Evolutionary conservation across 176 grass and related monocot genomes (phyloP).

Genomic region (Musa troglodytarum): DNA sequence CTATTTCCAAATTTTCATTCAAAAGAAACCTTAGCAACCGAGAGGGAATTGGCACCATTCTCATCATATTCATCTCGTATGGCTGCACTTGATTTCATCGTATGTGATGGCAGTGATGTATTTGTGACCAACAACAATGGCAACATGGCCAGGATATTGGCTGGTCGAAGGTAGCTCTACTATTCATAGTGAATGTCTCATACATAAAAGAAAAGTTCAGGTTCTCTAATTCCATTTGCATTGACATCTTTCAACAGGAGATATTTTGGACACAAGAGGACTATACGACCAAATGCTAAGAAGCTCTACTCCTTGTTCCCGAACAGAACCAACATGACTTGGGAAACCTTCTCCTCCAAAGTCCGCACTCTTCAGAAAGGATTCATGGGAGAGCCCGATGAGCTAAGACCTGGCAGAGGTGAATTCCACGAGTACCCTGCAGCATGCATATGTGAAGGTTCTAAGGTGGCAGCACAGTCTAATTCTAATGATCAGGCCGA

Average conservation of each 20-base stretch:
- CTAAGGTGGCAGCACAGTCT: not conserved
- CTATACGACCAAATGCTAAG: conserved; percentile 72
- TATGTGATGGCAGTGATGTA: conserved; percentile 70
- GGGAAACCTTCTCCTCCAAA: conserved; percentile 58
- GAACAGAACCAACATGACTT: conserved; percentile 58
- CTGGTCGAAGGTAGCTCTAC: conserved; percentile 44
- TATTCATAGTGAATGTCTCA: too few species aligned
- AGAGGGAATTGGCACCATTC: conserved; percentile 51
- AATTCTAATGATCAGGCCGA: not conserved
- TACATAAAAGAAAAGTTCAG: not conserved
- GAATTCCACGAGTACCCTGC: conserved; percentile 80
- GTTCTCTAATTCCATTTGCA: not conserved
- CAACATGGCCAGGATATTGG: conserved; percentile 82
- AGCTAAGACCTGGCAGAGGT: conserved; percentile 53
- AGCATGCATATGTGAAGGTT: conserved; percentile 59
- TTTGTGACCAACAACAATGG: conserved; percentile 82
- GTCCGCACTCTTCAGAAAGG: conserved; percentile 51
- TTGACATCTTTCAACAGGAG: conserved; percentile 32
- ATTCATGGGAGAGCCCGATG: conserved; percentile 72
- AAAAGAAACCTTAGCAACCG: conserved; percentile 71
- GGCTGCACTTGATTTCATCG: conserved; percentile 76
- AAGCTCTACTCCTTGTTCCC: conserved; percentile 59
- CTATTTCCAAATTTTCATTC: conserved; percentile 68
- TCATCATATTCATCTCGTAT: conserved; percentile 58
- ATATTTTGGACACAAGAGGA: conserved; percentile 88